phyloP scores from a whole-genome alignment of 495 filamentous ascomycete species.

The Lophiotrema nucula region DNA sequence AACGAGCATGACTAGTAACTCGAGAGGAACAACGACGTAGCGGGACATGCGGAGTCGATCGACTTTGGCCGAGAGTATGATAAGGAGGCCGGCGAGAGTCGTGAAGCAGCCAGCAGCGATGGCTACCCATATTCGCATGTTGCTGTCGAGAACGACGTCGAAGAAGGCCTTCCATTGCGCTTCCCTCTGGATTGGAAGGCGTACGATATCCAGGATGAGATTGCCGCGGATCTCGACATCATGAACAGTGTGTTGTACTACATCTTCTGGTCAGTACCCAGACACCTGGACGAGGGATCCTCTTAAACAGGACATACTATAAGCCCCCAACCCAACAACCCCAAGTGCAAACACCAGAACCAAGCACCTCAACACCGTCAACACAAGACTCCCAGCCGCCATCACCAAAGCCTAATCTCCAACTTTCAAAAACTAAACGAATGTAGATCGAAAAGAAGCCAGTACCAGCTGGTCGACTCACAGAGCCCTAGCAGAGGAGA shows the following conservation, averaged over 20 bases:
- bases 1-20: conserved; percentile 18
- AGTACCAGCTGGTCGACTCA: conserved; percentile 24
- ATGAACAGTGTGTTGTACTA: conserved; percentile 9
- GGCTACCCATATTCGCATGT: conserved; percentile 21
- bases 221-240: conserved; percentile 17
- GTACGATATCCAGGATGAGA: neutral
- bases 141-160: conserved; percentile 5
- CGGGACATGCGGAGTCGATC: conserved; percentile 1
- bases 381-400: conserved; percentile 2
- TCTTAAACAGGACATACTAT: conserved; percentile 17
- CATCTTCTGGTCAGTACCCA: neutral
- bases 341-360: conserved; percentile 7
- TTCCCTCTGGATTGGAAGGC: neutral
- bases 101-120: conserved; percentile 17
- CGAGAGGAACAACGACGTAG: conserved; percentile 15
- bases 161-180: conserved; percentile 13
- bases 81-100: conserved; percentile 4
- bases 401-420: too few species aligned
- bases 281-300: too few species aligned
- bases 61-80: conserved; percentile 12
- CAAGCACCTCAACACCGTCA: conserved; percentile 14
- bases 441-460: conserved; percentile 1
- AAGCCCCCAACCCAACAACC: conserved; percentile 20
- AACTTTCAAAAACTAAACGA: neutral
- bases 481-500: conserved; percentile 9